phyloP scores from a whole-genome alignment of 2,329 filamentous ascomycete genomes.

The Chaetomium sp. region DNA sequence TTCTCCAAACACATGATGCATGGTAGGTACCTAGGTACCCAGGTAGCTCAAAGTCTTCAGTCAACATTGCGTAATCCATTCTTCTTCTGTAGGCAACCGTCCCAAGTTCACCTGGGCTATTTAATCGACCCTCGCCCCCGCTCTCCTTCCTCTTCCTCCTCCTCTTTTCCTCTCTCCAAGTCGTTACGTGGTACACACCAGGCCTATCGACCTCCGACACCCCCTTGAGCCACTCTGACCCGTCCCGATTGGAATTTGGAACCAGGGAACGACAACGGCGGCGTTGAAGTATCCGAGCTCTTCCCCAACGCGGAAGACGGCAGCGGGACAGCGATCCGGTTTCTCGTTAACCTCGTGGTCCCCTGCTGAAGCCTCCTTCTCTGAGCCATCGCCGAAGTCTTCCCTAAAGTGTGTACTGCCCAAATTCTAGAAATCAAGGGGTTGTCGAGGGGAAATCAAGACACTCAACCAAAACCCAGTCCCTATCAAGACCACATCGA shows the following conservation, averaged over 20 bases:
- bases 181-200: background rate
- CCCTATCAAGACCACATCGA: background rate
- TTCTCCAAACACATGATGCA: too few relatives aligned
- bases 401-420: background rate
- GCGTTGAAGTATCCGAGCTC: conserved; percentile 1
- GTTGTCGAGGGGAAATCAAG: background rate
- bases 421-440: background rate
- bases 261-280: background rate
- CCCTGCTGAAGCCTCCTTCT: background rate
- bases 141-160: background rate
- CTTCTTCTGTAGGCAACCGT: background rate
- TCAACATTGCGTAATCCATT: too few relatives aligned
- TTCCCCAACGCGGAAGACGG: background rate
- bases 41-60: too few relatives aligned
- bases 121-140: background rate
- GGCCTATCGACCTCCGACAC: background rate
- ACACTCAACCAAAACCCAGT: background rate
- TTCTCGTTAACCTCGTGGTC: background rate
- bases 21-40: too few relatives aligned
- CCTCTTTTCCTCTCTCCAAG: background rate
- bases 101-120: background rate
- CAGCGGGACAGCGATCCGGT: background rate
- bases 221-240: background rate
- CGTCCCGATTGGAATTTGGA: background rate
- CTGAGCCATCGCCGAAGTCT: background rate